A percentile compares a stretch with the other conserved stretches of the same genome.
phyloP scores from a whole-genome alignment of 106 monocot species.

The Dioscorea alata region DNA sequence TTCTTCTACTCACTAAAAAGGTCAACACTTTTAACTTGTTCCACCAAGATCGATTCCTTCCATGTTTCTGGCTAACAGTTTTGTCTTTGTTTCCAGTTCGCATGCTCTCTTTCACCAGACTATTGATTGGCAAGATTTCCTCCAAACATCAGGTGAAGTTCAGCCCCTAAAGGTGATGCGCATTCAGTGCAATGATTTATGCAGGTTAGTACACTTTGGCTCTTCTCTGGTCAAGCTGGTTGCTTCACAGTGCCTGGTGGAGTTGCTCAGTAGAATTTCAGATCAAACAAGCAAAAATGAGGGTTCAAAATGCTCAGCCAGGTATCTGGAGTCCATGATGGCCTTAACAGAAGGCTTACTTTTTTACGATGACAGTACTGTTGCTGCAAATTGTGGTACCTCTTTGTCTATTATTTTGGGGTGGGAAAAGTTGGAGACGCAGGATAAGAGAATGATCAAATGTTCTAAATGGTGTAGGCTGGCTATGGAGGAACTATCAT shows the following conservation, averaged over 20 bases:
- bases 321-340: conserved; percentile 54
- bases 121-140: conserved; percentile 69
- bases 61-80: no score
- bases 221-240: conserved; percentile 50
- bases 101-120: conserved; percentile 29
- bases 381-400: conserved; percentile 52
- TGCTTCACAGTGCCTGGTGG: conserved; percentile 76
- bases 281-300: conserved; percentile 21
- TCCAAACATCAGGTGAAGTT: conserved; percentile 31
- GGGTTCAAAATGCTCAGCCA: conserved; percentile 42
- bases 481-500: conserved; percentile 65
- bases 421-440: conserved; percentile 37
- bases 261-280: conserved; percentile 59
- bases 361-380: conserved; percentile 44
- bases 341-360: conserved; percentile 58
- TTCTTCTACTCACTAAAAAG: conserved; percentile 73
- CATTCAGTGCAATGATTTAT: conserved; percentile 71
- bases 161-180: conserved; percentile 27
- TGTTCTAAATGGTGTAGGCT: conserved; percentile 66
- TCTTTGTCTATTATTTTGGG: conserved; percentile 58
- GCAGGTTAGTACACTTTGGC: conserved; percentile 74
- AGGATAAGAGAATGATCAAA: conserved; percentile 32
- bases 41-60: no score
- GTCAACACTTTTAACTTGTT: conserved; percentile 19
- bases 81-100: conserved; percentile 35